A percentile compares a stretch with the other conserved stretches of the same genome.
phyloP scores from a whole-genome alignment of 2,329 filamentous ascomycete genomes.

The Clarireedia sp. region DNA sequence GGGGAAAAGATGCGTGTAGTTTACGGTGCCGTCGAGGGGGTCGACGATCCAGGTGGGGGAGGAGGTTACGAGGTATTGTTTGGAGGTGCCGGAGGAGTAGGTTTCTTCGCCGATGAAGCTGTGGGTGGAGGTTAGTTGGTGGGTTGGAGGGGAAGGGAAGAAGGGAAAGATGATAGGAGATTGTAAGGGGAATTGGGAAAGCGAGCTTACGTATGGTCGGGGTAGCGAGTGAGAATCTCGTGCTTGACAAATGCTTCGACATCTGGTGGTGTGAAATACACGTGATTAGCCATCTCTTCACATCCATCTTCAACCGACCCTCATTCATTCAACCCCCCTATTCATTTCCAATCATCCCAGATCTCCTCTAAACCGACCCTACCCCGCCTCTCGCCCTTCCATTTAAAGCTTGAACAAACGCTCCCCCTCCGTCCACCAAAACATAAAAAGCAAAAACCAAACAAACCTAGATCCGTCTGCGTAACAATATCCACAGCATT shows the following conservation, averaged over 20 bases:
- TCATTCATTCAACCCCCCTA: neutral
- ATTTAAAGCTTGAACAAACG: neutral
- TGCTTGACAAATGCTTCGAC: slow-evolving; percentile 63
- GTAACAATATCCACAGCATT: slow-evolving; percentile 72
- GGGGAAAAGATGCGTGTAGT: slow-evolving; percentile 61
- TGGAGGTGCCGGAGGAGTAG: slow-evolving; percentile 60
- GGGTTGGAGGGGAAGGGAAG: neutral
- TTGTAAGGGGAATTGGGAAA: neutral
- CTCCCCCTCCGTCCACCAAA: neutral
- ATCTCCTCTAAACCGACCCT: too few relatives aligned
- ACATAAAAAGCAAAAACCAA: neutral
- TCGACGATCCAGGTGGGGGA: slow-evolving; percentile 69
- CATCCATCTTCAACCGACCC: neutral
- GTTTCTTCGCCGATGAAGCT: slow-evolving; percentile 73
- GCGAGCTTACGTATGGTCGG: slow-evolving; percentile 51
- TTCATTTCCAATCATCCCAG: too few relatives aligned
- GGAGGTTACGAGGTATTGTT: slow-evolving; percentile 57
- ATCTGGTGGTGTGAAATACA: slow-evolving; percentile 37
- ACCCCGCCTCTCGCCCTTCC: neutral
- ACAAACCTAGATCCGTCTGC: slow-evolving; percentile 62
- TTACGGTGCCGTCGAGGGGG: slow-evolving; percentile 49
- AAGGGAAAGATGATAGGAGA: neutral
- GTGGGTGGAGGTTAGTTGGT: neutral
- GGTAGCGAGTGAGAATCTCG: slow-evolving; percentile 52
- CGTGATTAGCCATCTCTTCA: slow-evolving; percentile 9